Evolutionary conservation across 2,329 filamentous ascomycete species (phyloP).

Genomic region (Calonectria pseudoreteaudii): DNA sequence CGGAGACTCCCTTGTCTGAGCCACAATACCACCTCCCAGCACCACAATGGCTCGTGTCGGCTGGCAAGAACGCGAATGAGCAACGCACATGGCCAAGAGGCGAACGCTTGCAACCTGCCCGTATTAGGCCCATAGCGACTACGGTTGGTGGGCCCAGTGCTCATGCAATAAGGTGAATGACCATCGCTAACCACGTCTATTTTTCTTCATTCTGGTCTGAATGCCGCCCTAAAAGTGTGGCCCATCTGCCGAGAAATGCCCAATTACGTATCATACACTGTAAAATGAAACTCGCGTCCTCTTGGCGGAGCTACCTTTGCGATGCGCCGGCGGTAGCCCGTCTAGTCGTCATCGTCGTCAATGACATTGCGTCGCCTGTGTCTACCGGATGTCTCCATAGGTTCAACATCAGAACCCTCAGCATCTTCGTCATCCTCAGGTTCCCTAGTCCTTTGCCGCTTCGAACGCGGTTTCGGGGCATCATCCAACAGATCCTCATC

Average conservation of each 20-base stretch:
- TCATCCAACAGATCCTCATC: constrained; percentile 71
- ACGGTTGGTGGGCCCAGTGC: background rate
- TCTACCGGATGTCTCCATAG: constrained; percentile 55
- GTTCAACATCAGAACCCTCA: constrained; percentile 66
- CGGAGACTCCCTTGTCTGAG: constrained; percentile 2
- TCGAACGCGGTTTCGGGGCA: constrained; percentile 58
- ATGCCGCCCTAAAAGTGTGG: constrained; percentile 10
- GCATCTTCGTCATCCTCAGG: constrained; percentile 61
- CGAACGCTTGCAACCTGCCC: too few relatives aligned
- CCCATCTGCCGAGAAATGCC: background rate
- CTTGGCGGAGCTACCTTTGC: background rate
- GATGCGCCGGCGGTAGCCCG: background rate
- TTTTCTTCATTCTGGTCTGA: constrained; percentile 22
- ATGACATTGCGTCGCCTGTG: constrained; percentile 67
- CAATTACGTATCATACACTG: constrained; percentile 16
- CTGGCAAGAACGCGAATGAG: background rate
- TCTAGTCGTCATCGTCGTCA: constrained; percentile 70
- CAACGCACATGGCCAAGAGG: background rate
- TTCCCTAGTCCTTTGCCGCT: constrained; percentile 64
- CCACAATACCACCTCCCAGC: constrained; percentile 20
- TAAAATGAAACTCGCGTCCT: background rate
- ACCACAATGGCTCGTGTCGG: background rate
- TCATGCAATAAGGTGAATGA: background rate
- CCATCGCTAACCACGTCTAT: constrained; percentile 14
- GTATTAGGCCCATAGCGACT: background rate